Evolutionary conservation across 345 rosid genomes (phyloP).

Genomic region (Rhizophora mangle): DNA sequence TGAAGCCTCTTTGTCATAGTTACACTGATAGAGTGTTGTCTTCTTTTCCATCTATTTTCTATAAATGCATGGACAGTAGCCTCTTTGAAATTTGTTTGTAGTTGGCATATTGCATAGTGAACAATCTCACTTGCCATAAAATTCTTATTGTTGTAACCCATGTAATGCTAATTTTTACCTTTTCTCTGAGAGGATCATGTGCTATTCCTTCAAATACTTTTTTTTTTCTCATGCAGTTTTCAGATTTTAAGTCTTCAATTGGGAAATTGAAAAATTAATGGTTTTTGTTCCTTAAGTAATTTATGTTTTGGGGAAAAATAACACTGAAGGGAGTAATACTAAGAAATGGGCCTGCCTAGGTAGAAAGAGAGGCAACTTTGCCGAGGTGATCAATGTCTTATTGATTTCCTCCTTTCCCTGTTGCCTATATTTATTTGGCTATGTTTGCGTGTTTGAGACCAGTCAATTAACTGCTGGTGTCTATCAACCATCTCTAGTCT

Average conservation of each 20-base stretch:
- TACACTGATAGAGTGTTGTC: conserved; percentile 36
- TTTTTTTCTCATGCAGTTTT: no score
- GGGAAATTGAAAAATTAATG: not conserved
- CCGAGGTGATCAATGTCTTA: conserved; percentile 20
- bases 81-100: no score
- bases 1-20: conserved; percentile 45
- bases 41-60: not conserved
- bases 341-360: not conserved
- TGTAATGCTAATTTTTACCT: no score
- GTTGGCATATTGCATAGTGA: no score
- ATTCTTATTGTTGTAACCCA: no score
- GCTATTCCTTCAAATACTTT: no score
- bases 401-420: conserved; percentile 37
- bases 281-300: not conserved
- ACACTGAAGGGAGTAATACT: not conserved
- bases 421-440: conserved; percentile 23
- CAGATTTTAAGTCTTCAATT: not conserved
- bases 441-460: not conserved
- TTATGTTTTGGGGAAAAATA: not conserved
- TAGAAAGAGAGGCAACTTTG: conserved; percentile 28
- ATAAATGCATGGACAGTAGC: no score
- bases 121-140: no score
- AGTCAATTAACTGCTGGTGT: not conserved
- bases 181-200: no score
- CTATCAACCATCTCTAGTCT: conserved; percentile 4